Base-by-base conservation (phyloP, 495 filamentous ascomycete species). In the Annulohypoxylon moriforme region DNA sequence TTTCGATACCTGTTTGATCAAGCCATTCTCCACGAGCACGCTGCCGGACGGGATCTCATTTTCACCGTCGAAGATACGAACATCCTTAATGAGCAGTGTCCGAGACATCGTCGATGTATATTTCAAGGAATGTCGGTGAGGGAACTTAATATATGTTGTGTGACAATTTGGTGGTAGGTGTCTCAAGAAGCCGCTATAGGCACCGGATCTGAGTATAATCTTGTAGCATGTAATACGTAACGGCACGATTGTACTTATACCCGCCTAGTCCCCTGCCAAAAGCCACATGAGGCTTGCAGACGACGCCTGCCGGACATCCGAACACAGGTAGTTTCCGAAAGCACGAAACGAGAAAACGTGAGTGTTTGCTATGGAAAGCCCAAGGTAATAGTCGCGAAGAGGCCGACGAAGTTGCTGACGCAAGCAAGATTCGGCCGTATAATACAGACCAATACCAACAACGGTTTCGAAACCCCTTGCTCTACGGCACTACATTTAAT, bases 1-100 rank as follows among this genome's bases (percentile, higher is more conserved):
- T 4, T 55, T 14, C 4, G 29, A 53, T 0, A 71, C 68, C 42
- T 61, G 61, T 11, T 71, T 66, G 40, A 71, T 50, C 56, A 71
- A 46, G 4, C 68, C 68, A 38, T 66, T 36, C 16, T 71, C 68
- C 0, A 71, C 61, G n/a, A 71, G 62, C 24, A 71, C 61, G 11
- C 68, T 71, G 1, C 68, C 68, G 33, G 20, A 20, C 18, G 55
- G n/a, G 0, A 71, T 61, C 29, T 71, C 68, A 27, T 52, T 61
- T 50, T 71, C 68, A 24, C 68, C 68, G 16, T 67, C 64, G 16
- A 67, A 67, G 25, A 67, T 67, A 46, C 64, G 64, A 24, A 67
- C 56, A 10, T 67, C 56, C 20, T 44, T 67, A 14, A 67, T 67
- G 13, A 67, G 56, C 0, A 67, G 44, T 1, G 56, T n/a, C 18